Evolutionary conservation across 768 basidiomycete genomes (phyloP), one percentile per base, ranked within the genome.

Genomic region (Clitopilus passeckerianus): DNA sequence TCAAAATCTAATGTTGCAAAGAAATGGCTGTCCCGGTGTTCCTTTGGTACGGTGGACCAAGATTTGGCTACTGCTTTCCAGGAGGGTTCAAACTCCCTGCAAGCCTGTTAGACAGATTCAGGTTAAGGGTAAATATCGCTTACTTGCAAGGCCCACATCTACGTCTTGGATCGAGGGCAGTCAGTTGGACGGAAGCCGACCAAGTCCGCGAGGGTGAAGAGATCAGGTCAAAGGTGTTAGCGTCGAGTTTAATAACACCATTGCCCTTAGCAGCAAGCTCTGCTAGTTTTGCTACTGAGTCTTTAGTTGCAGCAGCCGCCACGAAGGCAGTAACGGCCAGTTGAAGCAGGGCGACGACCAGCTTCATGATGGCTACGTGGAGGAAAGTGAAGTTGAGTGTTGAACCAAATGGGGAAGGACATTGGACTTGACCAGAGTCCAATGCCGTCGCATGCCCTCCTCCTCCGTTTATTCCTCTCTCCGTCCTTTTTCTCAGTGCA

Each of bases 71-170:
- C 88, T 2, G 85, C 75, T n/a, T 80, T 80, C 82, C 86, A 97
- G 5, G 86, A 79, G 6, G 95, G 93, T 54, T 90, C 84, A 68
- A 98, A 96, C 65, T 91, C 84, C 70, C 94, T 96, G 70, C 54
- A 10, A 14, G n/a, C n/a, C 34, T 18, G 46, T 37, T 41, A 57
- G 35, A 58, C 60, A 59, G 55, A 53, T 16, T 6, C 1, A 6
- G 54, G 22, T n/a, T 6, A 22, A 54, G 18, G 20, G 8, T 57
- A 4, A 16, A 23, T 9, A 1, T 30, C 6, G 81, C 91, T 74
- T 65, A 93, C 95, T 79, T 89, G 90, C 97, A 99, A 52, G 95
- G 96, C n/a, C 70, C 72, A 71, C 97, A 99, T 71, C 87, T 90
- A 68, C 92, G 86, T 62, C 86, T 81, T 9, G 83, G 75, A 65